Conservation (phyloP, 768 basidiomycete species). For the Cytidiella melzeri region DNA sequence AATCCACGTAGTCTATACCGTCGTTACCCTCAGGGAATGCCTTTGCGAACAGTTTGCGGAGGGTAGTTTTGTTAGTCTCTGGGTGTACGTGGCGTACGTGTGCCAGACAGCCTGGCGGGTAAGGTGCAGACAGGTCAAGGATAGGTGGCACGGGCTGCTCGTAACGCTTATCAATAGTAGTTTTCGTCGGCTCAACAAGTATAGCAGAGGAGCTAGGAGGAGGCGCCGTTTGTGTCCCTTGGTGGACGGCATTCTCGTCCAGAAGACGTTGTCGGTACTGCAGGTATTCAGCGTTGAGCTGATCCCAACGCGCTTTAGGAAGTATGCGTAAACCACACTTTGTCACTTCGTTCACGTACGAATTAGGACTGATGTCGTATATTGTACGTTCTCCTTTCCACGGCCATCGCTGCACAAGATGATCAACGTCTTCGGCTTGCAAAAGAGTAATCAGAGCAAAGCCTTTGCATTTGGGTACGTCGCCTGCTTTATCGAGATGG, state of each 20-base stretch:
- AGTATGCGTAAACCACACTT: constrained; percentile 54
- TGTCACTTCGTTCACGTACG: not conserved
- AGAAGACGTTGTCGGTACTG: constrained; percentile 51
- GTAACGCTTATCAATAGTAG: no score
- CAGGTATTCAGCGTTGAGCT: constrained; percentile 65
- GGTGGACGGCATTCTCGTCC: constrained; percentile 31
- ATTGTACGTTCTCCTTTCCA: constrained; percentile 37
- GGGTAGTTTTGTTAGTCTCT: constrained; percentile 76
- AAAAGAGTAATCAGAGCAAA: constrained; percentile 67
- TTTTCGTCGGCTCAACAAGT: not conserved
- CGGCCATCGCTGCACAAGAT: constrained; percentile 49
- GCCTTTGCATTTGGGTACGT: constrained; percentile 58
- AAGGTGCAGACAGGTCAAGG: constrained; percentile 29
- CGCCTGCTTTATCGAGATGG: constrained; percentile 51
- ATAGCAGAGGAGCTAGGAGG: not conserved
- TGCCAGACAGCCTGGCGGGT: constrained; percentile 61
- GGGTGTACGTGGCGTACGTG: constrained; percentile 66
- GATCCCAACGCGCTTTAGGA: constrained; percentile 55
- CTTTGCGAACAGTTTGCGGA: constrained; percentile 50
- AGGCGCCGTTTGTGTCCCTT: not conserved
- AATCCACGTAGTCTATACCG: constrained; percentile 75
- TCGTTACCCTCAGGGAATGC: constrained; percentile 31
- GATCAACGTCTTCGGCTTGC: constrained; percentile 31
- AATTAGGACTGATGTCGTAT: not conserved
- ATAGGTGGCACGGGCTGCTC: not conserved